These are phyloP conservation scores for Silene noctiflora DNA, from an alignment of 179 eudicot genomes.

Conservation along the genomic window DNA sequence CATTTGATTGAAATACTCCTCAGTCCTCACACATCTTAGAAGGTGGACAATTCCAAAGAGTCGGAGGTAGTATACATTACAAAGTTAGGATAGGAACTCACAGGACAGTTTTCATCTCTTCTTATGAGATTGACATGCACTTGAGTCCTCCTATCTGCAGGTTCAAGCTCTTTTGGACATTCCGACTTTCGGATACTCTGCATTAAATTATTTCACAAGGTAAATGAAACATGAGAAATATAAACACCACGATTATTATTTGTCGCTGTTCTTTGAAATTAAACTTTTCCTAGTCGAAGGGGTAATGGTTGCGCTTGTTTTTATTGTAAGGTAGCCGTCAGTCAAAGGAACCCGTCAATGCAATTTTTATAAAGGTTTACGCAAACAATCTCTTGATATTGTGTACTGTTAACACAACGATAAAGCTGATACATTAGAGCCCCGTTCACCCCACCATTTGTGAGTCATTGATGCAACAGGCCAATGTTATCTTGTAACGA, in stretches of 20 bases:
- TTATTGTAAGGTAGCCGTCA: too few species aligned
- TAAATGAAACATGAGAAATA: slow-evolving; percentile 3
- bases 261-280: neutral
- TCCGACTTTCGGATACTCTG: slow-evolving; percentile 76
- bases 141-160: slow-evolving; percentile 55
- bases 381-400: too few species aligned
- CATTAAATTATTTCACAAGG: slow-evolving; percentile 16
- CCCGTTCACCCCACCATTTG: too few species aligned
- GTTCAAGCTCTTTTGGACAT: slow-evolving; percentile 85
- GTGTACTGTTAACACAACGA: too few species aligned
- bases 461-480: too few species aligned
- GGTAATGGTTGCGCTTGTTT: too few species aligned
- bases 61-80: neutral
- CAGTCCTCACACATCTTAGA: too few species aligned
- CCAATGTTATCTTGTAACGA: neutral
- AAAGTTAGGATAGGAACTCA: slow-evolving; percentile 35
- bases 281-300: neutral
- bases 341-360: too few species aligned
- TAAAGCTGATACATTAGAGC: too few species aligned
- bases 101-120: slow-evolving; percentile 63
- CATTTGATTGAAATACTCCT: too few species aligned
- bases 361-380: too few species aligned
- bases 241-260: neutral
- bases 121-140: slow-evolving; percentile 70
- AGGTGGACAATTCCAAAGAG: too few species aligned